These are phyloP conservation scores for Ustilago tritici DNA, from an alignment of 1,284 basidiomycete genomes.

Conservation along the genomic window DNA sequence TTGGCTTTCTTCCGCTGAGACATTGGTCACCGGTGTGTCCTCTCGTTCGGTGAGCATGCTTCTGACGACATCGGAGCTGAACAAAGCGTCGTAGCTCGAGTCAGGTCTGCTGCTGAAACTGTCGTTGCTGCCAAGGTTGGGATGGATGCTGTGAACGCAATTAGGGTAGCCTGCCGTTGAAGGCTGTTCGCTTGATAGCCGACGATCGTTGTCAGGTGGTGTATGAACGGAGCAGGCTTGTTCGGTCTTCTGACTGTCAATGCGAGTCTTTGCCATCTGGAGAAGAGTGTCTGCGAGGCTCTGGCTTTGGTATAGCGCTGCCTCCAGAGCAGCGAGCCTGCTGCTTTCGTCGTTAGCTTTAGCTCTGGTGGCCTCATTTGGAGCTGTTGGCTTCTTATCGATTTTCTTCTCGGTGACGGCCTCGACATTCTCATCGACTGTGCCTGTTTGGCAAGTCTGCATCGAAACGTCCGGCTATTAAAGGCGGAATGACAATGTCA, in stretches of 20 bases:
- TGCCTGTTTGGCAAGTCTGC: not conserved
- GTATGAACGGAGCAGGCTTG: not conserved
- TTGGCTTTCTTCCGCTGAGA: not conserved
- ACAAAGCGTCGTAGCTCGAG: slow-evolving; percentile 6
- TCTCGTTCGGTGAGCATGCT: not conserved
- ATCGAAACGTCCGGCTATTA: slow-evolving; percentile 7
- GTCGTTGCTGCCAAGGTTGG: not conserved
- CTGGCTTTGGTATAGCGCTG: slow-evolving; percentile 11
- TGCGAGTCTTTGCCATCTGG: slow-evolving; percentile 12
- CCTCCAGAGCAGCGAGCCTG: not conserved
- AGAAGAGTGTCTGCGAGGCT: slow-evolving; percentile 18
- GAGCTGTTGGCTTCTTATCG: not conserved
- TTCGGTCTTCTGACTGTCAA: not conserved
- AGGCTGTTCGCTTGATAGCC: not conserved
- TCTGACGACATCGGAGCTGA: not conserved
- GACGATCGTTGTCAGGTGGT: not conserved
- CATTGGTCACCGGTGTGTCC: slow-evolving; percentile 2
- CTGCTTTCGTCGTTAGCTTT: not conserved
- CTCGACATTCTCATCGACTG: not conserved
- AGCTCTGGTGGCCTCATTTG: not conserved
- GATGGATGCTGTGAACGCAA: slow-evolving; percentile 1
- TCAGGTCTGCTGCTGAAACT: not conserved
- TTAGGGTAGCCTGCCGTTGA: not conserved
- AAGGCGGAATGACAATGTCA: not conserved
- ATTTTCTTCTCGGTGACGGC: not conserved